phyloP scores from a whole-genome alignment of 164 flowering plant species.

The Magnolia sinica region DNA sequence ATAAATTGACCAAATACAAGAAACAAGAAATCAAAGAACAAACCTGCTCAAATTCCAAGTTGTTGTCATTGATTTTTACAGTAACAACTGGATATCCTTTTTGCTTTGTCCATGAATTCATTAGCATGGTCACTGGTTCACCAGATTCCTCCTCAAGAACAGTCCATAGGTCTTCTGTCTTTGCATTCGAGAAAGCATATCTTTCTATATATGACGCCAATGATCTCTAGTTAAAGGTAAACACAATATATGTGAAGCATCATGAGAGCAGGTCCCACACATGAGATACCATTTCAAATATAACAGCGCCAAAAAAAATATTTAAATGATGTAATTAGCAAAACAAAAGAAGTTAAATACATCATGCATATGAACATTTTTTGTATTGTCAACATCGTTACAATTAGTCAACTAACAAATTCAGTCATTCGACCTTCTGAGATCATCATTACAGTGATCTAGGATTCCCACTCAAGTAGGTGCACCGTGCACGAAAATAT shows the following conservation, averaged over 20 bases:
- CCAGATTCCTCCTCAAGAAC: constrained; percentile 88
- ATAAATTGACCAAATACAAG: no score
- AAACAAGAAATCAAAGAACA: neutral
- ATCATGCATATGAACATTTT: neutral
- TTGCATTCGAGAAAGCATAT: constrained; percentile 79
- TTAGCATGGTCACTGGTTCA: constrained; percentile 78
- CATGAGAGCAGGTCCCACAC: neutral
- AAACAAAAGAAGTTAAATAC: neutral
- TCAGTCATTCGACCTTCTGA: no score
- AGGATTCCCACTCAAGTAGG: no score
- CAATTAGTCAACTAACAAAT: no score
- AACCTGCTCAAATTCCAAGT: constrained; percentile 91
- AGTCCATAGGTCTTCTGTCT: constrained; percentile 94
- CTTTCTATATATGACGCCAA: constrained; percentile 79
- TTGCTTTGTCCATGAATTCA: constrained; percentile 96
- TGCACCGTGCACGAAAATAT: no score
- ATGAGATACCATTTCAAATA: neutral
- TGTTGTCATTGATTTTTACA: constrained; percentile 53
- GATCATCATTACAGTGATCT: no score
- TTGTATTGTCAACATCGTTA: neutral
- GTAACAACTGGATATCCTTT: constrained; percentile 89
- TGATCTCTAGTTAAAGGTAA: constrained; percentile 45
- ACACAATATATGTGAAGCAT: neutral
- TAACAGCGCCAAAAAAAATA: no score
- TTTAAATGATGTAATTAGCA: neutral